A percentile compares a stretch with the other conserved stretches of the same genome.
phyloP scores from a whole-genome alignment of 768 basidiomycete genomes.

The Mycena vitilis region DNA sequence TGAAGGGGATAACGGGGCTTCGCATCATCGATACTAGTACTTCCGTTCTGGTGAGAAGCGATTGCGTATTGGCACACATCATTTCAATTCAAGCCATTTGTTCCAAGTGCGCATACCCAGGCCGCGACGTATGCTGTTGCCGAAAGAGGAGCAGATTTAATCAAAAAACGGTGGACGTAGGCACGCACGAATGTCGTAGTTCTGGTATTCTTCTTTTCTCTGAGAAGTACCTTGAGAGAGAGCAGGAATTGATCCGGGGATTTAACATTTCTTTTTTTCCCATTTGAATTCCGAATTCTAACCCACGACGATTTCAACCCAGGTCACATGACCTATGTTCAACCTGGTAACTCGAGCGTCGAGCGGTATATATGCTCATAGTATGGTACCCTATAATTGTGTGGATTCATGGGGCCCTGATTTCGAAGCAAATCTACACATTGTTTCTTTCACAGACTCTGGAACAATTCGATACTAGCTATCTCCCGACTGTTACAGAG shows the following conservation, averaged over 20 bases:
- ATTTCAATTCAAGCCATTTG: background rate
- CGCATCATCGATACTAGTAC: constrained; percentile 36
- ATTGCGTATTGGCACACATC: too few relatives aligned
- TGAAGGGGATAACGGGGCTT: constrained; percentile 29
- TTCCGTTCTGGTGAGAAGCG: constrained; percentile 25
- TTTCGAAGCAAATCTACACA: too few relatives aligned
- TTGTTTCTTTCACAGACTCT: too few relatives aligned
- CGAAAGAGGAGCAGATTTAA: constrained; percentile 19
- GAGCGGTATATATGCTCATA: too few relatives aligned
- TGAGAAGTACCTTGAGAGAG: too few relatives aligned
- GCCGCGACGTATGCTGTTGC: constrained; percentile 17
- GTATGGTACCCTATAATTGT: too few relatives aligned
- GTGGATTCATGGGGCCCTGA: too few relatives aligned
- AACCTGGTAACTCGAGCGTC: background rate
- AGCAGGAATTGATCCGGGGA: too few relatives aligned
- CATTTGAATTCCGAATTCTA: background rate
- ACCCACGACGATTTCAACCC: background rate
- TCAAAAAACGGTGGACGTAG: constrained; percentile 13
- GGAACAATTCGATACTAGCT: background rate
- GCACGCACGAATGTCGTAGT: too few relatives aligned
- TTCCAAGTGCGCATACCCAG: constrained; percentile 16
- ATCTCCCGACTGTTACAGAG: background rate
- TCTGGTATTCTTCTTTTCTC: background rate
- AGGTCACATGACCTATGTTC: background rate
- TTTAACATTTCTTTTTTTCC: background rate